Evolutionary conservation across 2,329 filamentous ascomycete genomes (phyloP), one percentile per base, ranked within the genome.

Genomic region (Sporothrix mexicana): DNA sequence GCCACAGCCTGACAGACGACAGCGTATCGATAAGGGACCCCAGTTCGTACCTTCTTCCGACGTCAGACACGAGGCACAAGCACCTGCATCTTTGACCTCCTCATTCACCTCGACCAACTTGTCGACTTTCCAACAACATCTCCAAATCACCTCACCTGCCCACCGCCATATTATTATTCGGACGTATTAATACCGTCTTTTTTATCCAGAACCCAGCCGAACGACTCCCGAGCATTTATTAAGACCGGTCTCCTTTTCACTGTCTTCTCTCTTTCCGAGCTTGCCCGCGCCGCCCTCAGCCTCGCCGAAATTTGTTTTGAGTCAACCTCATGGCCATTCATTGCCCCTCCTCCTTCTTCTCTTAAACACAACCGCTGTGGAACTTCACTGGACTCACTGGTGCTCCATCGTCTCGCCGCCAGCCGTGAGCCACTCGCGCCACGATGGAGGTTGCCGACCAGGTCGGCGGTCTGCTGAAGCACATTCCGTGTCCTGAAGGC

Each of bases 401-500:
- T 36, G 30, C 30, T 36, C 30, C 30, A 36, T 36, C 30, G 7
- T 36, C 30, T 36, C 30, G 30, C 25, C 36, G 13, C 10, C 20
- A 12, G 2, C 23, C 68, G n/a, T 61, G 25, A 1, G 23, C 1
- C 17, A 15, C 45, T 1, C 51, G 1, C 12, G 6, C 15, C 49
- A 57, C 15, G 30, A 77, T 77, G 74, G 70, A 70, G n/a, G 64
- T 73, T 13, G 45, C 72, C 9, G 61, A 74, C 30, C 30, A 36
- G 30, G 30, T 36, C 30, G 30, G 30, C 10, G 59, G 25, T 3
- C 69, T 78, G 3, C 69, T 78, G 61, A 77, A 76, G 69, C 77
- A 78, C 69, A 78, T 78, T 13, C 72, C 76, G 20, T 78, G 77
- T 23, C 77, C 77, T 20, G 73, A 73, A 1, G 77, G 76, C 23